phyloP scores from a whole-genome alignment of 2,329 filamentous ascomycete genomes.

The Teratosphaeria pseudoeucalypti region DNA sequence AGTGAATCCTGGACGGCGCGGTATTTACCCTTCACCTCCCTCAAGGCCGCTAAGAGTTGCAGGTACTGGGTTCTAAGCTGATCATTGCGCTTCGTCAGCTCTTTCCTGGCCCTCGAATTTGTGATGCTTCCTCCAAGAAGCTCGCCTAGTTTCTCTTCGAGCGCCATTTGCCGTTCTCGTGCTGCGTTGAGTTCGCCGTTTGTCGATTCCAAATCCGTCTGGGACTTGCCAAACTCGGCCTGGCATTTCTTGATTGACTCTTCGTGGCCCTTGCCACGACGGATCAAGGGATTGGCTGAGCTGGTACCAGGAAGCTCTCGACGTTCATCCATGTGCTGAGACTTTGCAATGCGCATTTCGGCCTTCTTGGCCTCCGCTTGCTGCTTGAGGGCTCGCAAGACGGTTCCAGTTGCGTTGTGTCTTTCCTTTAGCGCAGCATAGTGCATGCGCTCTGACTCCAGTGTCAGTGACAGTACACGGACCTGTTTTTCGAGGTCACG shows the following conservation, averaged over 20 bases:
- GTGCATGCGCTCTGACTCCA: background rate
- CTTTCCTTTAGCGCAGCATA: no score
- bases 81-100: background rate
- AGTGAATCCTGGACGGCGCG: background rate
- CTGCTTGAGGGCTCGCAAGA: no score
- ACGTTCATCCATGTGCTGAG: background rate
- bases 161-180: no score
- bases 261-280: background rate
- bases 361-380: background rate
- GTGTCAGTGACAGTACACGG: background rate
- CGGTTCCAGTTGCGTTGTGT: no score
- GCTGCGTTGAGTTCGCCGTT: background rate
- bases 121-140: background rate
- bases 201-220: background rate
- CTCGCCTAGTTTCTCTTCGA: background rate
- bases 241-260: background rate
- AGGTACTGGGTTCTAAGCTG: background rate
- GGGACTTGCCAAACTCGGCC: background rate
- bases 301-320: background rate
- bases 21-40: background rate
- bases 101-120: background rate
- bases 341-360: background rate
- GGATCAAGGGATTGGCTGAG: background rate
- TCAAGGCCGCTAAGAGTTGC: background rate
- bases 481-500: background rate